A percentile compares a stretch with the other conserved stretches of the same genome.
Conservation (phyloP, 1,284 basidiomycete species). For the Leccinum fallax region DNA sequence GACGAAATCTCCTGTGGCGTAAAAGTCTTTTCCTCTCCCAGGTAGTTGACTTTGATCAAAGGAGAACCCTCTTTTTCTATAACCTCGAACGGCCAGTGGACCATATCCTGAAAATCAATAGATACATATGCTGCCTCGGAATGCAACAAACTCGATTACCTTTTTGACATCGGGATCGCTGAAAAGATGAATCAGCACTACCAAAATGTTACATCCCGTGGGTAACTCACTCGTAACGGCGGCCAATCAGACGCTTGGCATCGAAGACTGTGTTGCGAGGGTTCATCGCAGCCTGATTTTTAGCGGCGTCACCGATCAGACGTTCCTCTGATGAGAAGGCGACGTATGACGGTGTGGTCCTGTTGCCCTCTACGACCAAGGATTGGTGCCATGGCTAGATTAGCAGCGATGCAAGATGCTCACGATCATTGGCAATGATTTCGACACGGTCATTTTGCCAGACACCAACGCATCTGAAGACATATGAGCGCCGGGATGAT, state of each 20-base stretch:
- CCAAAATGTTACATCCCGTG: background rate
- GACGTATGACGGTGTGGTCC: conserved; percentile 98
- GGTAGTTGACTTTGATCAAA: conserved; percentile 93
- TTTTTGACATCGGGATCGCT: conserved; percentile 88
- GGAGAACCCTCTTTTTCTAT: conserved; percentile 94
- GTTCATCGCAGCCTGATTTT: conserved; percentile 98
- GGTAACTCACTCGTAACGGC: conserved; percentile 81
- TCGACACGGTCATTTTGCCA: conserved; percentile 99
- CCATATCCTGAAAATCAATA: conserved; percentile 62
- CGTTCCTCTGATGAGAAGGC: conserved; percentile 98
- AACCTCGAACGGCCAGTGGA: conserved; percentile 96
- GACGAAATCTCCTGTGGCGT: conserved; percentile 97
- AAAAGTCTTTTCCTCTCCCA: conserved; percentile 93
- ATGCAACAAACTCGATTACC: conserved; percentile 41
- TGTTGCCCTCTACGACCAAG: conserved; percentile 83
- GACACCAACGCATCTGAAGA: conserved; percentile 85
- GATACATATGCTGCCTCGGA: conserved; percentile 1
- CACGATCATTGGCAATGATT: conserved; percentile 97
- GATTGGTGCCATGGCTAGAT: conserved; percentile 8
- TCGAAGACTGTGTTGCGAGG: conserved; percentile 96
- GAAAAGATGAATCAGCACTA: conserved; percentile 18
- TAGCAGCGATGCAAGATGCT: conserved; percentile 36
- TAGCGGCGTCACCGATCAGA: conserved; percentile 98
- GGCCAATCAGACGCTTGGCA: conserved; percentile 96
- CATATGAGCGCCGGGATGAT: conserved; percentile 19